Conservation (phyloP, 352 stramenopile species). For the Paralagenidium karlingii region DNA sequence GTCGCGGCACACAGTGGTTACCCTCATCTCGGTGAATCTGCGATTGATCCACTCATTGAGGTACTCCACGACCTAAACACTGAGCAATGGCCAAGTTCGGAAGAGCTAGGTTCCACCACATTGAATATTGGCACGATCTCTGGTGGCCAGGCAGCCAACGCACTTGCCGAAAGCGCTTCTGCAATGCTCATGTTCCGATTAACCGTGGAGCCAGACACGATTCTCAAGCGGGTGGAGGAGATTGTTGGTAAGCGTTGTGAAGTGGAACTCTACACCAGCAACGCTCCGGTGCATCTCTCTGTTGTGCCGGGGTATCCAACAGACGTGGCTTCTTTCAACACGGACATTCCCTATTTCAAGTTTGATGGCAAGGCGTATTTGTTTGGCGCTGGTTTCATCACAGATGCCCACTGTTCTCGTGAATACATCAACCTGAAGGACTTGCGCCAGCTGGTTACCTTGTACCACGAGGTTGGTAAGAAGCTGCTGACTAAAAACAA, state of each 20-base stretch:
- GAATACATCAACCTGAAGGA: slow-evolving; percentile 66
- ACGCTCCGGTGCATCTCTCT: slow-evolving; percentile 62
- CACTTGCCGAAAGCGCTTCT: slow-evolving; percentile 65
- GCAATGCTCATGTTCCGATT: slow-evolving; percentile 85
- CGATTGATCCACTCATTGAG: slow-evolving; percentile 75
- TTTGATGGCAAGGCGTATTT: slow-evolving; percentile 72
- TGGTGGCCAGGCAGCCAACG: slow-evolving; percentile 72
- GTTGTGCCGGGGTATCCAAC: slow-evolving; percentile 78
- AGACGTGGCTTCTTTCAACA: slow-evolving; percentile 80
- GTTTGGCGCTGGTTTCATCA: slow-evolving; percentile 61
- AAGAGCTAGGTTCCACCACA: slow-evolving; percentile 70
- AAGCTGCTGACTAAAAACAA: slow-evolving; percentile 21
- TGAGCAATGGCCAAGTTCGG: slow-evolving; percentile 53
- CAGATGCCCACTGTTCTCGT: slow-evolving; percentile 52
- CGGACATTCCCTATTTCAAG: slow-evolving; percentile 81
- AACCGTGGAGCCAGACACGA: slow-evolving; percentile 49
- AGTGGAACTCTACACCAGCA: slow-evolving; percentile 77
- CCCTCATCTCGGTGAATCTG: slow-evolving; percentile 68
- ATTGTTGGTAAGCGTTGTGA: slow-evolving; percentile 45
- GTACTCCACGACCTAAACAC: slow-evolving; percentile 76
- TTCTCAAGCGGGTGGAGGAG: slow-evolving; percentile 52
- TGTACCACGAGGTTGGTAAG: slow-evolving; percentile 61
- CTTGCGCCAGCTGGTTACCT: slow-evolving; percentile 40
- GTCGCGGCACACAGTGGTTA: slow-evolving; percentile 79
- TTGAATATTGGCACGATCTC: slow-evolving; percentile 77